These are phyloP conservation scores for Phaeosphaeriaceae sp. DNA, from an alignment of 2,329 filamentous ascomycete genomes.

Conservation along the genomic window DNA sequence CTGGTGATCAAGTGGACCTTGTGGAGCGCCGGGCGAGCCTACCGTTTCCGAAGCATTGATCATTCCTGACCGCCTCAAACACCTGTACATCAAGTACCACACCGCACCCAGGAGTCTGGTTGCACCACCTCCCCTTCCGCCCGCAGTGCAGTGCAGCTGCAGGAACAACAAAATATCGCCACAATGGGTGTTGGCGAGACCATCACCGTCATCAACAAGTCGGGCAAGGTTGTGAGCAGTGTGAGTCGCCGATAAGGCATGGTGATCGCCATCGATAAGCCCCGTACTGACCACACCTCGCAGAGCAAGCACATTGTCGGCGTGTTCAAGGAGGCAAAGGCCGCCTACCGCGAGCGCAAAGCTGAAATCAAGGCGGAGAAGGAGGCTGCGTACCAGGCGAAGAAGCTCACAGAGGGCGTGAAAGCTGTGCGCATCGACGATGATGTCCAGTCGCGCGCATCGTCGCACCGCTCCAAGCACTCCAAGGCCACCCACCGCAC, in stretches of 20 bases:
- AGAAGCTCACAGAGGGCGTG: constrained; percentile 66
- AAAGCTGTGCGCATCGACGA: constrained; percentile 57
- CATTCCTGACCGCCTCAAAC: constrained; percentile 38
- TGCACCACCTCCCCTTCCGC: constrained; percentile 27
- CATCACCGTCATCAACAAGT: constrained; percentile 89
- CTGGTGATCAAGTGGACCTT: constrained; percentile 25
- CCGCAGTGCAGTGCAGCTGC: constrained; percentile 27
- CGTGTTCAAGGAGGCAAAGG: constrained; percentile 91
- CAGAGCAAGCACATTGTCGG: constrained; percentile 89
- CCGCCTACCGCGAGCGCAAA: constrained; percentile 87
- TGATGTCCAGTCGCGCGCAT: constrained; percentile 41
- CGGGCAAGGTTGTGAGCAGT: constrained; percentile 88
- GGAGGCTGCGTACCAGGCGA: constrained; percentile 65
- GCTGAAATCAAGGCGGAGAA: constrained; percentile 78
- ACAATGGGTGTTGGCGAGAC: constrained; percentile 68
- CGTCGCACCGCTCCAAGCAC: constrained; percentile 37
- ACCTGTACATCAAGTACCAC: constrained; percentile 27
- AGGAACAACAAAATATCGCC: constrained; percentile 23
- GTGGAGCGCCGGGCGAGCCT: constrained; percentile 25
- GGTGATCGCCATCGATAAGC: constrained; percentile 11
- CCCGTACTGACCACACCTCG: constrained; percentile 27
- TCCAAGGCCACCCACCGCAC: constrained; percentile 33
- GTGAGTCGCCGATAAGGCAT: constrained; percentile 60
- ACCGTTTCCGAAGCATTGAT: constrained; percentile 38
- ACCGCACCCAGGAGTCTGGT: constrained; percentile 19